Conservation (phyloP, 768 basidiomycete species). For the Pholiota microspora region DNA sequence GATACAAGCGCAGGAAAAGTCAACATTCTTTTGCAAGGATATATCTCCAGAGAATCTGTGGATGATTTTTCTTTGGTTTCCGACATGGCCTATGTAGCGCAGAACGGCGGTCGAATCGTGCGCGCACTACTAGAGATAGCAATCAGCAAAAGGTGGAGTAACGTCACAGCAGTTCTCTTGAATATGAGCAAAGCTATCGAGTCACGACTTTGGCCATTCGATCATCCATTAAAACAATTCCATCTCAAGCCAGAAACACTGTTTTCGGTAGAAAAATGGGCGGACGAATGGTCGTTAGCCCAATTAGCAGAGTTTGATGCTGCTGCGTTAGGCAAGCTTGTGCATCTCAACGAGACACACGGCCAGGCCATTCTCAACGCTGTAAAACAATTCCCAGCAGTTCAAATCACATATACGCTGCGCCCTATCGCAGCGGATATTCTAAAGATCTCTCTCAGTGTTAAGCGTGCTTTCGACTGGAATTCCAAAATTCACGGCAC, state of each 20-base stretch:
- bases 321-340: slow-evolving; percentile 68
- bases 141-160: slow-evolving; percentile 90
- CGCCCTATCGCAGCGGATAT: slow-evolving; percentile 85
- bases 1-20: slow-evolving; percentile 73
- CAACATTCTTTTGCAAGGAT: slow-evolving; percentile 91
- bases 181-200: slow-evolving; percentile 93
- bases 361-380: slow-evolving; percentile 77
- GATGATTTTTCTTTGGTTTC: slow-evolving; percentile 97
- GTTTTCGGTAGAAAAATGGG: slow-evolving; percentile 75
- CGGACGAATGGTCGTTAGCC: slow-evolving; percentile 72
- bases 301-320: slow-evolving; percentile 72
- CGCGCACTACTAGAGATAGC: slow-evolving; percentile 95
- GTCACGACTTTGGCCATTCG: slow-evolving; percentile 91
- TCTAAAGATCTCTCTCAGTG: slow-evolving; percentile 67
- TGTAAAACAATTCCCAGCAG: slow-evolving; percentile 82
- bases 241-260: slow-evolving; percentile 74
- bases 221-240: slow-evolving; percentile 86
- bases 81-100: slow-evolving; percentile 90
- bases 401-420: slow-evolving; percentile 62
- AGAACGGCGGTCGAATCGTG: slow-evolving; percentile 92
- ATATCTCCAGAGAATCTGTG: slow-evolving; percentile 75
- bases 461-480: slow-evolving; percentile 79
- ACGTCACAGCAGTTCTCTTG: slow-evolving; percentile 74
- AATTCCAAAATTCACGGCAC: slow-evolving; percentile 68
- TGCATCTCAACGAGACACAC: slow-evolving; percentile 85